Evolutionary conservation across 2,329 filamentous ascomycete genomes (phyloP).

Genomic region (Botryosphaeria dothidea): DNA sequence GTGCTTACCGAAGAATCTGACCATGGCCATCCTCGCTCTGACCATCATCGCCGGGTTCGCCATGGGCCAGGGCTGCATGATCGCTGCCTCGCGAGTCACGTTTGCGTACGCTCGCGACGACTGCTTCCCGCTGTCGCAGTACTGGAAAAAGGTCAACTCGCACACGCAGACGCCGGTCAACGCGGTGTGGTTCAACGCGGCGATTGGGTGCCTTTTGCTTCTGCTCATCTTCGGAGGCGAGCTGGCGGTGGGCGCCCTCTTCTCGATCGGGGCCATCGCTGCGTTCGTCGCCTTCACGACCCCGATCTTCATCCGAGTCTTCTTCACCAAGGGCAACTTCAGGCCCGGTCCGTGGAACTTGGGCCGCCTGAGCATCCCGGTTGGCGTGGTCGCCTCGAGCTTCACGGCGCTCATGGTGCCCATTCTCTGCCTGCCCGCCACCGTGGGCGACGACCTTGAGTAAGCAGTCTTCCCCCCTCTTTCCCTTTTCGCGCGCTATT

Average conservation of each 20-base stretch:
- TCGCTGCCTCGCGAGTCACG: conserved; percentile 66
- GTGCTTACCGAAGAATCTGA: conserved; percentile 60
- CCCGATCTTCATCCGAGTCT: conserved; percentile 60
- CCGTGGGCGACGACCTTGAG: conserved; percentile 57
- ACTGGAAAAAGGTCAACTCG: conserved; percentile 62
- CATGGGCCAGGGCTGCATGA: conserved; percentile 74
- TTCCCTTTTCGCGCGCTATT: conserved; percentile 7
- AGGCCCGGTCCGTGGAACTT: conserved; percentile 69
- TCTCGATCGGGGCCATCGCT: conserved; percentile 69
- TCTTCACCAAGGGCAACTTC: conserved; percentile 64
- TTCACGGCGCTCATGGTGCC: conserved; percentile 70
- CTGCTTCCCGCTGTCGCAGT: conserved; percentile 63
- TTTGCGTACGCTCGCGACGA: conserved; percentile 74
- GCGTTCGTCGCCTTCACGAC: conserved; percentile 64
- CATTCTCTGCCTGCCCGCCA: conserved; percentile 65
- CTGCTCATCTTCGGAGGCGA: conserved; percentile 66
- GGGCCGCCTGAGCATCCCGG: conserved; percentile 58
- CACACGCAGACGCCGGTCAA: conserved; percentile 68
- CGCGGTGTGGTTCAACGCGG: conserved; percentile 67
- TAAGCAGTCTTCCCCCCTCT: conserved; percentile 26
- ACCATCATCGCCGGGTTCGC: conserved; percentile 70
- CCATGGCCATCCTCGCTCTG: conserved; percentile 63
- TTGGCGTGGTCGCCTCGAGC: conserved; percentile 57
- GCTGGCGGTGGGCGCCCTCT: conserved; percentile 66
- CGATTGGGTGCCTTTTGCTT: conserved; percentile 60